Percentiles rank a stretch among this genome's conserved stretches.
Evolutionary conservation across 257 asterid species (phyloP).

Genomic region (Solanum sitiens): DNA sequence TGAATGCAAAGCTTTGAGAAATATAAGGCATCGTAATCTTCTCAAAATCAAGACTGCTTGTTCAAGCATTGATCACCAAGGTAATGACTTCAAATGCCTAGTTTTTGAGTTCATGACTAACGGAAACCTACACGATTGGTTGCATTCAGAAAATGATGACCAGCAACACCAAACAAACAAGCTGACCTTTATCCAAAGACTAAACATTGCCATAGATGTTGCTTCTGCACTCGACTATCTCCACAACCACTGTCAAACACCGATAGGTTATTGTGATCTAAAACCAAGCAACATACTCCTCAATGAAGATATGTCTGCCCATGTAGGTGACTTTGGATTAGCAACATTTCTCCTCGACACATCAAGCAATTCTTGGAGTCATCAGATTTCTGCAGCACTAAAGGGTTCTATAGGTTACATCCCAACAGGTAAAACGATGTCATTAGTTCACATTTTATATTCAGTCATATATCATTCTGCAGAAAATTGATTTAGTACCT

Average conservation of each 20-base stretch:
- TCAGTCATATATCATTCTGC: not conserved
- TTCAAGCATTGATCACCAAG: slow-evolving; percentile 22
- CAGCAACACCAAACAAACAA: not conserved
- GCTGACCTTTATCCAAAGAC: slow-evolving; percentile 6
- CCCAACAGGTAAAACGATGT: slow-evolving; percentile 21
- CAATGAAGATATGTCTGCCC: slow-evolving; percentile 22
- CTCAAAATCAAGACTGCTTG: slow-evolving; percentile 20
- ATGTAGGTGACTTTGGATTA: slow-evolving; percentile 33
- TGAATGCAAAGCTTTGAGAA: slow-evolving; percentile 26
- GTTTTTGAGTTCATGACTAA: slow-evolving; percentile 25
- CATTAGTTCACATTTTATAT: not conserved
- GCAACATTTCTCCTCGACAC: slow-evolving; percentile 17
- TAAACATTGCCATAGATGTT: slow-evolving; percentile 25
- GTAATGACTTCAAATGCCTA: slow-evolving; percentile 27
- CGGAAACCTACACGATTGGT: slow-evolving; percentile 26
- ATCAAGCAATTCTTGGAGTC: not conserved
- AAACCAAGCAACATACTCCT: slow-evolving; percentile 39
- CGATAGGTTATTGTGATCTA: slow-evolving; percentile 30
- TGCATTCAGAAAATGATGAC: slow-evolving; percentile 4
- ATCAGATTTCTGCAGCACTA: slow-evolving; percentile 5
- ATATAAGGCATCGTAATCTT: slow-evolving; percentile 28
- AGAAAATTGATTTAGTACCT: not conserved
- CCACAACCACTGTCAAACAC: slow-evolving; percentile 13
- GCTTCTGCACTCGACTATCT: slow-evolving; percentile 34
- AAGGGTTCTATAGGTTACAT: slow-evolving; percentile 35